Evolutionary conservation across 129 eudicot genomes (phyloP).

Genomic region (Arctium minus): DNA sequence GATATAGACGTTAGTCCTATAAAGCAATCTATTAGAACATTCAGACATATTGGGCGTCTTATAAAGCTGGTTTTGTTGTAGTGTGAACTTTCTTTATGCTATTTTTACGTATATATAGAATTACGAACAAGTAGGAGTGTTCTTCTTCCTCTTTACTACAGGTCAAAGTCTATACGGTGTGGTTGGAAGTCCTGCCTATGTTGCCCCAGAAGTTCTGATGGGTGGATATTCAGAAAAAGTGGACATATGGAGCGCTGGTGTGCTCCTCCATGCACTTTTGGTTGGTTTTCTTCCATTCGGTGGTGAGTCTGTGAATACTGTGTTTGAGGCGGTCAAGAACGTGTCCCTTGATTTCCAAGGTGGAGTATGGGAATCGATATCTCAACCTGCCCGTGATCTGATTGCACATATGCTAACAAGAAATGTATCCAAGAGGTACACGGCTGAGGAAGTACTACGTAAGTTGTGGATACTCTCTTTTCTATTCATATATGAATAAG

Average conservation of each 20-base stretch:
- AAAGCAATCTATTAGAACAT: not conserved
- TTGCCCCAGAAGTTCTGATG: slow-evolving; percentile 44
- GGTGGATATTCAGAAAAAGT: slow-evolving; percentile 48
- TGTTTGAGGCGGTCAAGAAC: slow-evolving; percentile 49
- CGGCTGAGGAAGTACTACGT: slow-evolving; percentile 52
- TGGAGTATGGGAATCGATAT: slow-evolving; percentile 35
- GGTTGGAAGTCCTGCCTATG: slow-evolving; percentile 61
- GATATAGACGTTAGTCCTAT: not conserved
- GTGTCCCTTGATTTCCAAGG: slow-evolving; percentile 34
- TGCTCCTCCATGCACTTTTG: slow-evolving; percentile 44
- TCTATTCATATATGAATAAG: not conserved
- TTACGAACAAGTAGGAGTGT: not conserved
- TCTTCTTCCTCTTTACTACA: slow-evolving; percentile 1
- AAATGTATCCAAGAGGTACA: slow-evolving; percentile 43
- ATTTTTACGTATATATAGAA: not conserved
- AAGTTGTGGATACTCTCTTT: slow-evolving; percentile 21
- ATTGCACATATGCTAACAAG: slow-evolving; percentile 44
- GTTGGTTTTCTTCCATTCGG: slow-evolving; percentile 42
- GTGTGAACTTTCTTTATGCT: not conserved
- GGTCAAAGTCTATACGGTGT: slow-evolving; percentile 48
- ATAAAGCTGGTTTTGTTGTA: not conserved
- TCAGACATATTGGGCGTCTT: not conserved
- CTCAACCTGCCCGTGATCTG: slow-evolving; percentile 47
- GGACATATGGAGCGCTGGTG: slow-evolving; percentile 63
- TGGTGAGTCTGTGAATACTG: slow-evolving; percentile 37